Evolutionary conservation across 2,329 filamentous ascomycete genomes (phyloP).

Genomic region (Torrubiella hemipterigena): DNA sequence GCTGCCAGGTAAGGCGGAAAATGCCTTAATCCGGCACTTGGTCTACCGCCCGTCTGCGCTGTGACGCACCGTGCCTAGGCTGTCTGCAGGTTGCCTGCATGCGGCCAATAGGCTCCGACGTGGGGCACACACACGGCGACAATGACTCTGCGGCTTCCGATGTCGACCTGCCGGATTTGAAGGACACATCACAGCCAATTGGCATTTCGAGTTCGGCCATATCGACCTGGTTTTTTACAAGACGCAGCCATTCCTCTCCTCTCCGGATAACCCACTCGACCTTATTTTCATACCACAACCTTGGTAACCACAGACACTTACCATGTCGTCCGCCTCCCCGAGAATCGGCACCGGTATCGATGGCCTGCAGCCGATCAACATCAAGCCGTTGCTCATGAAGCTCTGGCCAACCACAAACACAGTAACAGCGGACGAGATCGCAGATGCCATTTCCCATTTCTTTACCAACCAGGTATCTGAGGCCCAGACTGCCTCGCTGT

Average conservation of each 20-base stretch:
- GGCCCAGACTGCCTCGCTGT: slow-evolving; percentile 73
- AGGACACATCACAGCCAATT: too few relatives aligned
- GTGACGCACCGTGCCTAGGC: too few relatives aligned
- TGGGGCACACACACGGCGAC: too few relatives aligned
- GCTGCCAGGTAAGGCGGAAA: too few relatives aligned
- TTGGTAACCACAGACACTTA: neutral
- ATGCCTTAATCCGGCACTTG: too few relatives aligned
- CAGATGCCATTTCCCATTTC: slow-evolving; percentile 78
- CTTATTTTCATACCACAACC: neutral
- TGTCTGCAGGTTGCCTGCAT: too few relatives aligned
- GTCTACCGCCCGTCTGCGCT: too few relatives aligned
- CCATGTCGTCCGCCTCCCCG: slow-evolving; percentile 18
- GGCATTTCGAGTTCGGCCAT: too few relatives aligned
- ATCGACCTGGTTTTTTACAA: too few relatives aligned
- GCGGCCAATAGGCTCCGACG: too few relatives aligned
- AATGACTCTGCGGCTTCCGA: too few relatives aligned
- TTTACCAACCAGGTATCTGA: slow-evolving; percentile 86
- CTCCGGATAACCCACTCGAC: neutral
- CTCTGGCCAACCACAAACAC: slow-evolving; percentile 49
- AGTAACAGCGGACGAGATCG: slow-evolving; percentile 71
- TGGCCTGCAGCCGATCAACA: slow-evolving; percentile 32
- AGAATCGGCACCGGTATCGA: slow-evolving; percentile 12
- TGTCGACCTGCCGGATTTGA: too few relatives aligned
- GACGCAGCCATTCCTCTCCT: neutral
- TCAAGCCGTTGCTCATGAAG: slow-evolving; percentile 61